Evolutionary conservation across 2,329 filamentous ascomycete genomes (phyloP).

Genomic region (Pyrenophora seminiperda): DNA sequence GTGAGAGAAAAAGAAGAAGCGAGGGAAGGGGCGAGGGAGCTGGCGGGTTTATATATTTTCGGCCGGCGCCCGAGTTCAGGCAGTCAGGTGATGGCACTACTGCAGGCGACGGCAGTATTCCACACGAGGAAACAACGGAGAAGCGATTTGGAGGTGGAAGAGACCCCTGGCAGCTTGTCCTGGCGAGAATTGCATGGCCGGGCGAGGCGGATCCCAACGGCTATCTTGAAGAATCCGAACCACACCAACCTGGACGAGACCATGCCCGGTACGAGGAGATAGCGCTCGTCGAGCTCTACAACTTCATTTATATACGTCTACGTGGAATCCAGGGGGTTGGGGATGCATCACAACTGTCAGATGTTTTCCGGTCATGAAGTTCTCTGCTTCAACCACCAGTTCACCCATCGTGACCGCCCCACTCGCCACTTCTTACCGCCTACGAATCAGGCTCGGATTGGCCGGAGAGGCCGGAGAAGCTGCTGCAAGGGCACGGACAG

Average conservation of each 20-base stretch:
- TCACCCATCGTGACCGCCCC: constrained; percentile 14
- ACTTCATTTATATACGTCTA: constrained; percentile 12
- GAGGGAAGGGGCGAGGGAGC: constrained; percentile 18
- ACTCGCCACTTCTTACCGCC: constrained; percentile 20
- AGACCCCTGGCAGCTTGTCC: constrained; percentile 6
- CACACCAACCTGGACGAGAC: neutral
- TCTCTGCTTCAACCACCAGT: constrained; percentile 16
- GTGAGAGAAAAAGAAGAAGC: constrained; percentile 17
- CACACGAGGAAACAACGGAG: constrained; percentile 4
- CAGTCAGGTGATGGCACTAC: constrained; percentile 18
- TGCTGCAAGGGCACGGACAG: neutral
- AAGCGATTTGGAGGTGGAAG: neutral
- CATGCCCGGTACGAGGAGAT: constrained; percentile 18
- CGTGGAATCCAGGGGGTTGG: constrained; percentile 7
- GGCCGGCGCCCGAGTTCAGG: neutral
- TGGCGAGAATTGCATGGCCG: constrained; percentile 1
- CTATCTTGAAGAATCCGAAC: constrained; percentile 6
- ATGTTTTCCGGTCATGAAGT: constrained; percentile 17
- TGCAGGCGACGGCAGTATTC: constrained; percentile 14
- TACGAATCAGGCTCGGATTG: neutral
- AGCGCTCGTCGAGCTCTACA: constrained; percentile 29
- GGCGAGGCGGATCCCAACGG: constrained; percentile 2
- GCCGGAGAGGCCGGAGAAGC: neutral
- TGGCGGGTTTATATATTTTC: constrained; percentile 16
- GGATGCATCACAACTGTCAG: constrained; percentile 27